These are phyloP conservation scores for Linnemannia elongata DNA, from an alignment of 192 early-diverging fungal genomes.

Conservation along the genomic window DNA sequence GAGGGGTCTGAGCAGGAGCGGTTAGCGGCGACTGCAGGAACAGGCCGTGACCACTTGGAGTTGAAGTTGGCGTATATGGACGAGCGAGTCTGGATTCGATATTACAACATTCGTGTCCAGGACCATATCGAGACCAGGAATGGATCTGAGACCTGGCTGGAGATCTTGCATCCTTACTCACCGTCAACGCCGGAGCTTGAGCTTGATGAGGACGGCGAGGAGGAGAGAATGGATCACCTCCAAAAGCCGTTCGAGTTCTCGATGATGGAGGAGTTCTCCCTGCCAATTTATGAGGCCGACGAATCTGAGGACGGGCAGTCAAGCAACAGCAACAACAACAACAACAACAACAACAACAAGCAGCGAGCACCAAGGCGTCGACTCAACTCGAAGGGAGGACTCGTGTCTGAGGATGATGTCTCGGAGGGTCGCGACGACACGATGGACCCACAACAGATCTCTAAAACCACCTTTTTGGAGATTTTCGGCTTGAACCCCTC, in stretches of 20 bases:
- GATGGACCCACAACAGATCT: constrained; percentile 31
- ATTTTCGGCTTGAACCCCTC: constrained; percentile 33
- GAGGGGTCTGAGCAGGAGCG: not conserved
- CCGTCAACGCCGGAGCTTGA: constrained; percentile 4
- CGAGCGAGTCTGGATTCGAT: constrained; percentile 40
- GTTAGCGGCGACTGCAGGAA: not conserved
- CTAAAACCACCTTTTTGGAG: constrained; percentile 34
- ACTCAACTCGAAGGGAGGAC: not conserved
- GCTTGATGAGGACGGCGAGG: constrained; percentile 15
- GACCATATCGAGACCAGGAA: constrained; percentile 44
- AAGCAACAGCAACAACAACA: too few species aligned
- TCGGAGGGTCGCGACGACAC: not conserved
- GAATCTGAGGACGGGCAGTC: not conserved
- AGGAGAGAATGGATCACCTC: not conserved
- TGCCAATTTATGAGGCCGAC: not conserved
- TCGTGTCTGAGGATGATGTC: not conserved
- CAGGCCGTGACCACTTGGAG: constrained; percentile 46
- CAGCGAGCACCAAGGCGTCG: not conserved
- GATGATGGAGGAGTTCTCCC: not conserved
- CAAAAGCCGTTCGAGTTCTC: constrained; percentile 6
- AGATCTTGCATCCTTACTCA: constrained; percentile 25
- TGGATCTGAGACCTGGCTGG: constrained; percentile 41
- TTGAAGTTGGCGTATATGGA: constrained; percentile 35
- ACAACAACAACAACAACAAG: not conserved
- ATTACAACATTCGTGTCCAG: constrained; percentile 48